Percentiles rank a stretch among this genome's conserved stretches.
These are phyloP conservation scores for Colletotrichum agaves DNA, from an alignment of 2,329 filamentous ascomycete species.

Conservation along the genomic window DNA sequence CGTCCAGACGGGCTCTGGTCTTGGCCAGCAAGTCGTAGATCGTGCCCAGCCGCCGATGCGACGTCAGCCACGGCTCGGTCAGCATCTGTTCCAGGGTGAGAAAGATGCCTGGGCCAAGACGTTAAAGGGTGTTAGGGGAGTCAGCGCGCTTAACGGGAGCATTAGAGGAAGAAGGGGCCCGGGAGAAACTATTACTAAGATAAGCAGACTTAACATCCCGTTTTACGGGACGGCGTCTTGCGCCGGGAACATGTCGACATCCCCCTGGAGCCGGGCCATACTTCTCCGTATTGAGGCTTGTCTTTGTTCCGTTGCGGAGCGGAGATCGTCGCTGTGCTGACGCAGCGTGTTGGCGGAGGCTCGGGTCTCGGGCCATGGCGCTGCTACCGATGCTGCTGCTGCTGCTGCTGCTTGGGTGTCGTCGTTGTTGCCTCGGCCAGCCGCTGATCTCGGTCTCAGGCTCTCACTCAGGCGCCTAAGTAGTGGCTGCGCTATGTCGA, in stretches of 20 bases:
- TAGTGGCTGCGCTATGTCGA: background rate
- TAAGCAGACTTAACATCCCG: background rate
- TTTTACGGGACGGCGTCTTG: background rate
- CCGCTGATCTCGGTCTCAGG: background rate
- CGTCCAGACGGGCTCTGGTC: background rate
- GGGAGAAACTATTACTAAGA: no score
- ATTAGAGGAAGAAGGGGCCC: background rate
- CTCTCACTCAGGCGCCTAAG: background rate
- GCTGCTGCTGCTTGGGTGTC: background rate
- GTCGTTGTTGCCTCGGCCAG: background rate
- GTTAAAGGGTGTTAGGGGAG: no score
- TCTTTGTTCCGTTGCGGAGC: background rate
- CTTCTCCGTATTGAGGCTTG: background rate
- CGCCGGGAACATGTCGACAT: background rate
- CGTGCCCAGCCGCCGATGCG: background rate
- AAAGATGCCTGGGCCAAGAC: accelerated
- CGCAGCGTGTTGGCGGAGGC: background rate
- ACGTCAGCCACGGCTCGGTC: background rate
- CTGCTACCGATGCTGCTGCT: background rate
- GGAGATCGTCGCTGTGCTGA: background rate
- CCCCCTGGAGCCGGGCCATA: background rate
- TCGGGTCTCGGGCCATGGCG: background rate
- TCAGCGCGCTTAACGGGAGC: background rate
- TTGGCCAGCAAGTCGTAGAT: background rate
- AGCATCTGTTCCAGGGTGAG: background rate